phyloP scores from a whole-genome alignment of 371 early-diverging fungal species.

The Lichtheimia hyalospora region DNA sequence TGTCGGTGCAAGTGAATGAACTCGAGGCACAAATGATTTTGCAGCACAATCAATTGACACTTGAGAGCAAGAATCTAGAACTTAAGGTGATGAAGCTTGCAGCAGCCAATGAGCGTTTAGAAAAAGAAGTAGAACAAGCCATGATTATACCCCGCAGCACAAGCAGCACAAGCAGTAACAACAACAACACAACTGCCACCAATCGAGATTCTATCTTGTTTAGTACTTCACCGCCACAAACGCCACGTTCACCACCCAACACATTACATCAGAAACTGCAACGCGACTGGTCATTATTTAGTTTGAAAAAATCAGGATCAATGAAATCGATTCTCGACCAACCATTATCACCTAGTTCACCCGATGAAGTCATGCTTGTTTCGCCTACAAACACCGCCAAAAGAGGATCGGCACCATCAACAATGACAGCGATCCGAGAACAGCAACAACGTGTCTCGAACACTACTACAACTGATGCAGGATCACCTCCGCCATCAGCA shows the following conservation, averaged over 20 bases:
- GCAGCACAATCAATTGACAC: conserved; percentile 33
- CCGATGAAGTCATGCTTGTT: background rate
- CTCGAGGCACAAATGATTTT: conserved; percentile 41
- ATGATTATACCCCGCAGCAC: conserved; percentile 28
- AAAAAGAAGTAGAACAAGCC: conserved; percentile 49
- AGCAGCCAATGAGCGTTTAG: conserved; percentile 50
- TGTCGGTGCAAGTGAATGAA: conserved; percentile 33
- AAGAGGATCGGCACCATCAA: conserved; percentile 7
- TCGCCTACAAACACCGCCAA: background rate
- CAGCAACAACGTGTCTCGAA: conserved; percentile 5
- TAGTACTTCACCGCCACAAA: conserved; percentile 17
- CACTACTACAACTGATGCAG: conserved; percentile 7
- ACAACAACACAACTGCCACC: background rate
- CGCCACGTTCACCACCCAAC: conserved; percentile 11
- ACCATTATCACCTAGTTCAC: background rate
- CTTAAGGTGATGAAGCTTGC: conserved; percentile 40
- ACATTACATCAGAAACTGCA: conserved; percentile 4
- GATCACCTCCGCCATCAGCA: conserved; percentile 15
- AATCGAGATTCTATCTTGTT: background rate
- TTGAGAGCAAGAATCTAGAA: conserved; percentile 46
- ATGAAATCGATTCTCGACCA: conserved; percentile 15
- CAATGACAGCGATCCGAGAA: conserved; percentile 3
- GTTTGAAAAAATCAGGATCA: conserved; percentile 31
- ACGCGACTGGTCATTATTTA: conserved; percentile 1
- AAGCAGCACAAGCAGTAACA: background rate